Percentiles rank a stretch among this genome's conserved stretches.
phyloP scores from a whole-genome alignment of 2,329 filamentous ascomycete species.

The Westerdykella ornata region DNA sequence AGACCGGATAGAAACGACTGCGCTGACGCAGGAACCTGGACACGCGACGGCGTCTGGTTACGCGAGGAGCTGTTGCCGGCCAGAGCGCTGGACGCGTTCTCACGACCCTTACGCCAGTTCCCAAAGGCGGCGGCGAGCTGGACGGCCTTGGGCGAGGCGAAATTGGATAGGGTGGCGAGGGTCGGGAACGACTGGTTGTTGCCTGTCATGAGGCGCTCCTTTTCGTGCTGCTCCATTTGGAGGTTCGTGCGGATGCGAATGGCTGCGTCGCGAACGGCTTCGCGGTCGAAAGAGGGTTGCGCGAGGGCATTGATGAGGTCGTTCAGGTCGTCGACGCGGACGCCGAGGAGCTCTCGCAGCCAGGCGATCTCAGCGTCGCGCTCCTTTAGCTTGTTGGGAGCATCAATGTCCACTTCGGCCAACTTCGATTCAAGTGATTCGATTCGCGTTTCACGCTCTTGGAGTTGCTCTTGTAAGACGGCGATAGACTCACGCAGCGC shows the following conservation, averaged over 20 bases:
- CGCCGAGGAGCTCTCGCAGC: conserved; percentile 86
- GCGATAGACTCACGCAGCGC: conserved; percentile 93
- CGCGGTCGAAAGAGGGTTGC: conserved; percentile 66
- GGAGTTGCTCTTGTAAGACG: conserved; percentile 92
- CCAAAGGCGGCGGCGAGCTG: conserved; percentile 97
- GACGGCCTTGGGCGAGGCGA: conserved; percentile 75
- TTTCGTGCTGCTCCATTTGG: conserved; percentile 96
- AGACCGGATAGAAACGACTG: conserved; percentile 68
- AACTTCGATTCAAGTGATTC: conserved; percentile 75
- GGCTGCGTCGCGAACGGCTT: conserved; percentile 77
- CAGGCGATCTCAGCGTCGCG: conserved; percentile 90
- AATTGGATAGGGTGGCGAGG: conserved; percentile 67
- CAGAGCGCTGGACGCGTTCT: conserved; percentile 44
- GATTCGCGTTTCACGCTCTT: conserved; percentile 84
- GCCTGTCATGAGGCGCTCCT: conserved; percentile 72
- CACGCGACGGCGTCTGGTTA: conserved; percentile 30
- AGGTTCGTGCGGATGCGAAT: conserved; percentile 91
- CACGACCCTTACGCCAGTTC: conserved; percentile 72
- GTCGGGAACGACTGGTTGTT: conserved; percentile 57
- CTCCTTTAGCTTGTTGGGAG: conserved; percentile 76
- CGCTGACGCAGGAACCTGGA: conserved; percentile 38
- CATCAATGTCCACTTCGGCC: conserved; percentile 64
- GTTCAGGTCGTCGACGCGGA: conserved; percentile 83
- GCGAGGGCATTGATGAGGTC: conserved; percentile 81
- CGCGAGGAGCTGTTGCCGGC: conserved; percentile 28